Conservation (phyloP, 1,139 yeast species). For the Protomyces pachydermus region DNA sequence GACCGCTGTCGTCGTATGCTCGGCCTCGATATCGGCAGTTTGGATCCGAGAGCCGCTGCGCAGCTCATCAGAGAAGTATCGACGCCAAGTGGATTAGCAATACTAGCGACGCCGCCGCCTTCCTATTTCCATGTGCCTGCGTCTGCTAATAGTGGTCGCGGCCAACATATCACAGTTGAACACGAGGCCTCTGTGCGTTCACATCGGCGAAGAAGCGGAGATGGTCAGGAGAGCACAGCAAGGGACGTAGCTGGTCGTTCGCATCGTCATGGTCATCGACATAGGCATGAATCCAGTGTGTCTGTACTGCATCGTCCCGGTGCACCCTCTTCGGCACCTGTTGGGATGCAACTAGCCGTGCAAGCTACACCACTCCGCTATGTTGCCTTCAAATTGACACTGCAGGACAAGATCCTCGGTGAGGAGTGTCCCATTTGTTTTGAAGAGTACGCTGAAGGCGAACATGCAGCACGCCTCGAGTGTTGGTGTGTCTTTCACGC, state of each 20-base stretch:
- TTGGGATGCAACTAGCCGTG: not conserved
- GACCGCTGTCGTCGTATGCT: constrained; percentile 24
- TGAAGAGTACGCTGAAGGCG: constrained; percentile 80
- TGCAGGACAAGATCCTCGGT: constrained; percentile 38
- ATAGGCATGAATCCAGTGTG: not conserved
- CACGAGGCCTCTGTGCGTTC: not conserved
- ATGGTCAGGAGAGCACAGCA: not conserved
- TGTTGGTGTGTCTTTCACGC: constrained; percentile 86
- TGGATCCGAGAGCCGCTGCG: constrained; percentile 22
- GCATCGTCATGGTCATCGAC: not conserved
- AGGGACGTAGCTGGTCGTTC: not conserved
- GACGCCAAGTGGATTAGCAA: not conserved
- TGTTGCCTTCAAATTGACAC: constrained; percentile 20
- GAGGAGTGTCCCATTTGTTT: constrained; percentile 89
- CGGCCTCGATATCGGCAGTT: constrained; percentile 7
- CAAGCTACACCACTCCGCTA: constrained; percentile 7
- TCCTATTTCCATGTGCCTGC: not conserved
- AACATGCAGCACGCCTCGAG: constrained; percentile 84
- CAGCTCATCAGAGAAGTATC: constrained; percentile 16
- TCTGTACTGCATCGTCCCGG: not conserved
- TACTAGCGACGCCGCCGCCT: constrained; percentile 20
- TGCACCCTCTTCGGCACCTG: not conserved
- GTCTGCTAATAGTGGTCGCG: not conserved
- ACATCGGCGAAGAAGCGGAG: not conserved
- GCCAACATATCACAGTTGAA: not conserved